Conservation (phyloP, 1,139 yeast genomes). For the Nadsonia commutata region DNA sequence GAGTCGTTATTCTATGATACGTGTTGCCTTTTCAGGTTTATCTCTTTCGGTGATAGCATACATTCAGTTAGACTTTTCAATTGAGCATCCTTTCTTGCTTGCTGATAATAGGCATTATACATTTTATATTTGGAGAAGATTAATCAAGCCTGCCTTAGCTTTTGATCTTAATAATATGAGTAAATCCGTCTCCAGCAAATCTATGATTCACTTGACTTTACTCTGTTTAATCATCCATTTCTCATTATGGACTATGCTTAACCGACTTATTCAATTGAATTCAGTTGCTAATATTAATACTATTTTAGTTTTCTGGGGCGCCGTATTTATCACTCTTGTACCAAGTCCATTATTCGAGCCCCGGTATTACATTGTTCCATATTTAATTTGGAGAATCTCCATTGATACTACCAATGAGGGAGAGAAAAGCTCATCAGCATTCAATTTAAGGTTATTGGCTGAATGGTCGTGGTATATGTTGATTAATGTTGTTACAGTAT, state of each 20-base stretch:
- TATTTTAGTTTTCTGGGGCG: slow-evolving; percentile 34
- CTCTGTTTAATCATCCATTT: slow-evolving; percentile 65
- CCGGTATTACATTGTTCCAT: slow-evolving; percentile 76
- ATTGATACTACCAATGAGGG: slow-evolving; percentile 5
- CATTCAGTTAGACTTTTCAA: slow-evolving; percentile 45
- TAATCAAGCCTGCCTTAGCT: slow-evolving; percentile 23
- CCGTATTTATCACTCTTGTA: slow-evolving; percentile 46
- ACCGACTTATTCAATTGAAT: slow-evolving; percentile 5
- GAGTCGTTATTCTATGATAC: slow-evolving; percentile 9
- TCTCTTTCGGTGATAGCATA: slow-evolving; percentile 28
- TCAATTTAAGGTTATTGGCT: slow-evolving; percentile 25
- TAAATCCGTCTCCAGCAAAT: neutral
- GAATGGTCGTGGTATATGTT: slow-evolving; percentile 51
- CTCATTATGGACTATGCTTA: slow-evolving; percentile 30
- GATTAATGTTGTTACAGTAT: slow-evolving; percentile 39
- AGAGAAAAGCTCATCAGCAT: neutral
- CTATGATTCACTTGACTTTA: slow-evolving; percentile 16
- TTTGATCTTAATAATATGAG: slow-evolving; percentile 4
- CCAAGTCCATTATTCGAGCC: slow-evolving; percentile 94
- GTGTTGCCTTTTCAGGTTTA: slow-evolving; percentile 14
- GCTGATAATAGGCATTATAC: slow-evolving; percentile 94
- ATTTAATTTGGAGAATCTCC: slow-evolving; percentile 45
- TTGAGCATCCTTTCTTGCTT: slow-evolving; percentile 75
- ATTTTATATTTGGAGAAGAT: slow-evolving; percentile 62
- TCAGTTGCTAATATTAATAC: slow-evolving; percentile 2